Evolutionary conservation across 345 rosid species (phyloP).

Genomic region (Anastatica hierochuntica): DNA sequence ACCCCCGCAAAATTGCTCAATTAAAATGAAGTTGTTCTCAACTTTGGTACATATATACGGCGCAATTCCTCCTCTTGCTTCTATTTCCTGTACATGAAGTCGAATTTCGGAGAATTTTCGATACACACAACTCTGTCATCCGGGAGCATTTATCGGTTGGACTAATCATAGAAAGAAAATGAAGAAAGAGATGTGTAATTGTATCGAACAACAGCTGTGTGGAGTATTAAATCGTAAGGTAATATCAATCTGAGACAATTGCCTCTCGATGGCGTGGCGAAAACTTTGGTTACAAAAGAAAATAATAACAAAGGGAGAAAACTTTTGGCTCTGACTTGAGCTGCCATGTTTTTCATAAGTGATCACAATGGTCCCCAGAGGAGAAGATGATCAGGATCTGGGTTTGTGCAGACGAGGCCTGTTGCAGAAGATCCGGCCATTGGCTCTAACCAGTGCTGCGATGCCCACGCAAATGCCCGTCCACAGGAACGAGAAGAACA

Average conservation of each 20-base stretch:
- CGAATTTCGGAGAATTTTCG: too few relatives aligned
- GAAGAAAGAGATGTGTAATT: constrained; percentile 1
- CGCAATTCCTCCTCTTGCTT: too few relatives aligned
- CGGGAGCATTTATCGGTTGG: not conserved
- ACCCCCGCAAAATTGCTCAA: too few relatives aligned
- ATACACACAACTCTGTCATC: too few relatives aligned
- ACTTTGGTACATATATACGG: too few relatives aligned
- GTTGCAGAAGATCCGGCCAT: constrained; percentile 91
- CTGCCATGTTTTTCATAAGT: constrained; percentile 9
- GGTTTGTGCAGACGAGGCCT: constrained; percentile 93
- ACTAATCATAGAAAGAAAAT: not conserved
- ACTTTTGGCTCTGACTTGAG: constrained; percentile 16
- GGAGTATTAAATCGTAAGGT: constrained; percentile 1
- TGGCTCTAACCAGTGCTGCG: constrained; percentile 58
- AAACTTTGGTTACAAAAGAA: constrained; percentile 6
- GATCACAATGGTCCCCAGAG: constrained; percentile 15
- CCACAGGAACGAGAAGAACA: constrained; percentile 71
- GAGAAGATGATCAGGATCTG: constrained; percentile 32
- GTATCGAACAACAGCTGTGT: constrained; percentile 12
- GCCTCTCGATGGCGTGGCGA: constrained; percentile 15
- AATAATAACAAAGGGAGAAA: not conserved
- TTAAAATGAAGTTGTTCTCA: too few relatives aligned
- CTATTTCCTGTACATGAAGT: too few relatives aligned
- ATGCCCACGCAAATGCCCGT: constrained; percentile 51
- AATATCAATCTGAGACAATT: constrained; percentile 16